Conservation (phyloP, 129 eudicot species). For the Helichrysum umbraculigerum region DNA sequence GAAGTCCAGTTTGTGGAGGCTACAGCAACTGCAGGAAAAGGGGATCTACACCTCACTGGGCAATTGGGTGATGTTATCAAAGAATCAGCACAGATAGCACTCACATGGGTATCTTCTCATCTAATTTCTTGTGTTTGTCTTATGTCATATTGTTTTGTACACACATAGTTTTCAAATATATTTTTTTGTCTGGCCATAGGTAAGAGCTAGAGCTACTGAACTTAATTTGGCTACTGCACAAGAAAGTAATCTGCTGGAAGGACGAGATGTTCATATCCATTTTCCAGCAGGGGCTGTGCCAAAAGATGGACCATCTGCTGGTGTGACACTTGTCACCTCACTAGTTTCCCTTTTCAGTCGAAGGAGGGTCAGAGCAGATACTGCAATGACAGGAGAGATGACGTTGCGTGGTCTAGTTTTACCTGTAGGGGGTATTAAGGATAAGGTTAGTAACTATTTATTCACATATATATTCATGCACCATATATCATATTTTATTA, state of each 20-base stretch:
- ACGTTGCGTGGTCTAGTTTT: constrained; percentile 85
- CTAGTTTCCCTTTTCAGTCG: constrained; percentile 82
- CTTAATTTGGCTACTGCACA: constrained; percentile 60
- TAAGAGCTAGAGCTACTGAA: constrained; percentile 83
- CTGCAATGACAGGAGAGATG: constrained; percentile 98
- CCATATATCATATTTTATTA: too few relatives aligned
- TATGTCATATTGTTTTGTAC: background rate
- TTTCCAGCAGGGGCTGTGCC: constrained; percentile 98
- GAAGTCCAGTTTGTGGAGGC: constrained; percentile 98
- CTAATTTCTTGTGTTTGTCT: background rate
- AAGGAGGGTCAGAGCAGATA: constrained; percentile 78
- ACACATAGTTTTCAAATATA: background rate
- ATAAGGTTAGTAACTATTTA: constrained; percentile 56
- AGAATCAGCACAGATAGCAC: constrained; percentile 95
- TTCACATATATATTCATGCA: constrained; percentile 2
- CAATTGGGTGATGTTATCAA: constrained; percentile 97
- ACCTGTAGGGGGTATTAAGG: constrained; percentile 96
- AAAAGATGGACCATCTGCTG: constrained; percentile 97
- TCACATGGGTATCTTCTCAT: constrained; percentile 76
- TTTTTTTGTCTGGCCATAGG: constrained; percentile 36
- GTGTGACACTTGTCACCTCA: constrained; percentile 91
- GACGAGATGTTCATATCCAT: constrained; percentile 88
- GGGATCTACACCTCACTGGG: constrained; percentile 91
- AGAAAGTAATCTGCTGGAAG: constrained; percentile 66
- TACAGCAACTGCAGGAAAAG: constrained; percentile 82